A percentile compares a stretch with the other conserved stretches of the same genome.
Evolutionary conservation across 2,329 filamentous ascomycete genomes (phyloP).

Genomic region (Lasiodiplodia sp.): DNA sequence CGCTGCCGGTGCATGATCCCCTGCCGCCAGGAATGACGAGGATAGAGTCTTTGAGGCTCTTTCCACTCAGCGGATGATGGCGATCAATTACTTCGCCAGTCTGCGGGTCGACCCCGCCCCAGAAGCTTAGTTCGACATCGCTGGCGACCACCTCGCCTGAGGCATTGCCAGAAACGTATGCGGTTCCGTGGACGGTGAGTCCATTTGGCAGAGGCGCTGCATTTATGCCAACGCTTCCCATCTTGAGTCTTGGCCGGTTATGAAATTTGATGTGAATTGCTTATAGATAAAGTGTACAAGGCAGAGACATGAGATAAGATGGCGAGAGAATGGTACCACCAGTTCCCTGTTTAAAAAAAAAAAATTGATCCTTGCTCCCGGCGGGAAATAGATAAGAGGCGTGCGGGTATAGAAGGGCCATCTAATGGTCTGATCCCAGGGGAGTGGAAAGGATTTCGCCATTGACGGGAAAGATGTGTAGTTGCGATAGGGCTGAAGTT

Average conservation of each 20-base stretch:
- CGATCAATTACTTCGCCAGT: constrained; percentile 55
- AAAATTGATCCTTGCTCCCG: not conserved
- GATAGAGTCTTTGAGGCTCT: constrained; percentile 42
- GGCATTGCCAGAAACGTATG: not conserved
- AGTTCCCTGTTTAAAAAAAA: not conserved
- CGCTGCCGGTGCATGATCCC: constrained; percentile 57
- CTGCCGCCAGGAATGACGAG: constrained; percentile 56
- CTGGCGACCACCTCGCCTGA: constrained; percentile 9
- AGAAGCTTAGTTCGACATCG: constrained; percentile 51
- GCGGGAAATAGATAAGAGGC: not conserved
- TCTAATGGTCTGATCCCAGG: not conserved
- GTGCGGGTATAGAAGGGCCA: not conserved
- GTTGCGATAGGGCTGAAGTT: not conserved
- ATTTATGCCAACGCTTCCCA: not conserved
- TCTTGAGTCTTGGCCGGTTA: not conserved
- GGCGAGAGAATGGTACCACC: not conserved
- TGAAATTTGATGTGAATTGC: not conserved
- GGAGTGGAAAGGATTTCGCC: not conserved
- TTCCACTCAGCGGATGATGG: constrained; percentile 51
- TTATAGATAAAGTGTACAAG: not conserved
- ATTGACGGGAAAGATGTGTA: not conserved
- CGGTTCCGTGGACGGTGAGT: not conserved
- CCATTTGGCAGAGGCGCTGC: not conserved
- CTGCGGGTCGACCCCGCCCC: constrained; percentile 53
- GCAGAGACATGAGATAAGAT: not conserved